Conservation (phyloP, 371 early-diverging fungal genomes). For the Haplosporangium sp. region DNA sequence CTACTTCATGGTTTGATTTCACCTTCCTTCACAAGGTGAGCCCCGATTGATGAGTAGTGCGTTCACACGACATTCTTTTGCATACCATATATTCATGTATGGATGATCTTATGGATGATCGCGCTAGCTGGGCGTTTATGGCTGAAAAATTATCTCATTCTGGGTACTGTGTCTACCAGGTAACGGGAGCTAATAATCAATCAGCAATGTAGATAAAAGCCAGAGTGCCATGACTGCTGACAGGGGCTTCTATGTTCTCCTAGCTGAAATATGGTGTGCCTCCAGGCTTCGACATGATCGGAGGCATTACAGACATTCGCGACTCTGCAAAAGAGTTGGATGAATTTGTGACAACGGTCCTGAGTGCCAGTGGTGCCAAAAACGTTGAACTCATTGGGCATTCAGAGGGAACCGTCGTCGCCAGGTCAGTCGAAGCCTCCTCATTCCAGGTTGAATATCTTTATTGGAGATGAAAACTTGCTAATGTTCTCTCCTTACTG, state of each 20-base stretch:
- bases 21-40: conserved; percentile 11
- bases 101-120: too few species aligned
- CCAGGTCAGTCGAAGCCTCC: conserved; percentile 6
- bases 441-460: background rate
- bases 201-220: background rate
- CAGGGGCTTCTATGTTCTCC: background rate
- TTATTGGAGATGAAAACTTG: too few species aligned
- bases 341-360: conserved; percentile 22
- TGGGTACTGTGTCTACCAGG: conserved; percentile 38
- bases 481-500: background rate
- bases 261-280: conserved; percentile 29
- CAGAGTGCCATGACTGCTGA: background rate
- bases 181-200: background rate
- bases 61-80: too few species aligned
- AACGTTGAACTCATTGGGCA: conserved; percentile 33
- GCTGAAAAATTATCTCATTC: conserved; percentile 1
- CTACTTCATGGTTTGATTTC: conserved; percentile 21
- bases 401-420: conserved; percentile 29
- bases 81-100: too few species aligned
- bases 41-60: too few species aligned
- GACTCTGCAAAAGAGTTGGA: conserved; percentile 25
- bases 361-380: conserved; percentile 11
- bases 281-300: conserved; percentile 1
- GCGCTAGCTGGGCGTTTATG: conserved; percentile 16
- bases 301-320: conserved; percentile 25